Evolutionary conservation across 768 basidiomycete species (phyloP), one percentile per base, ranked within the genome.

Genomic region (Mycena sanguinolenta): DNA sequence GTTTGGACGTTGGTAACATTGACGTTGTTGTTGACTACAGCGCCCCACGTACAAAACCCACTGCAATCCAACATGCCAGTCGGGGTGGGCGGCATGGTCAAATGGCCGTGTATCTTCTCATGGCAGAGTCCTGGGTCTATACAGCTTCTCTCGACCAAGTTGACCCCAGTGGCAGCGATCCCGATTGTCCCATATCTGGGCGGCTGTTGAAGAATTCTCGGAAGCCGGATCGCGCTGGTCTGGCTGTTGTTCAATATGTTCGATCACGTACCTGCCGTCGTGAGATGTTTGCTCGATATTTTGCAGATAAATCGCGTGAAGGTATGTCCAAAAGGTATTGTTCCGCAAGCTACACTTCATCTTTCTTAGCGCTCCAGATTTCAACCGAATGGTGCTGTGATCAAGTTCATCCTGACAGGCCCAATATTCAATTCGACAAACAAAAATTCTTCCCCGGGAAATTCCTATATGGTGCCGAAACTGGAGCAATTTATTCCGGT

Each of bases 51-150:
- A n/a, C 39, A 3, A 27, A 52, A 25, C 21, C 21, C 3, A 65
- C 38, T 1, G 54, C 25, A 4, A 14, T 54, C 1, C 62, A 63
- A 34, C 49, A 42, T 38, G 39, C 13, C 5, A 42, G 57, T 7
- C 42, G 65, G 17, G 3, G 55, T 42, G 55, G 57, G 23, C 53
- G 65, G 19, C n/a, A 23, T 19, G 55, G 57, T 1, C 38, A 49
- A 19, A 4, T 5, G 38, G 16, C 65, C 30, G 39, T 66, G 10
- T 69, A 59, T 28, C 61, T 63, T 13, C 2, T 30, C 42, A 70
- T 70, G 69, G 49, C 44, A 19, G 63, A 70, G 46, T 27, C 25
- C 12, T 65, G 63, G 63, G 67, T 23, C 5, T 63, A 39, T 34
- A 21, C 60, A 7, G 58, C 36, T 7, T 49, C 52, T 4, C 34